A percentile compares a stretch with the other conserved stretches of the same genome.
Conservation (phyloP, 2,329 filamentous ascomycete species). For the Elsinoe arachidis region DNA sequence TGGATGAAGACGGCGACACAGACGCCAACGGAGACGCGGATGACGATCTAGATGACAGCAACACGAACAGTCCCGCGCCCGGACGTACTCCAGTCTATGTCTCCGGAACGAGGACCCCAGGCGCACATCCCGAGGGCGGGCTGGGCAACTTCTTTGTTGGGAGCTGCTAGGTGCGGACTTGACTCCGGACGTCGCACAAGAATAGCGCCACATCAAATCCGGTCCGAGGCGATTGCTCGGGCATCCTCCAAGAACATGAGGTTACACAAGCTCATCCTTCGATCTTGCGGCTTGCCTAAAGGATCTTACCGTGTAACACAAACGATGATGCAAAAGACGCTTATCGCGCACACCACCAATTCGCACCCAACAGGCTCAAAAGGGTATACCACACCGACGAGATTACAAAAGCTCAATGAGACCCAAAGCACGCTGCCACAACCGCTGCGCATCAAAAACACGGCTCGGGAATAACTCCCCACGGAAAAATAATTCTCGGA, state of each 20-base stretch:
- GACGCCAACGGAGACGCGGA: slow-evolving; percentile 18
- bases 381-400: not conserved
- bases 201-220: not conserved
- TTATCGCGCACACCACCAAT: not conserved
- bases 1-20: slow-evolving; percentile 15
- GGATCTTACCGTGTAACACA: too few relatives aligned
- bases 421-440: not conserved
- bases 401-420: not conserved
- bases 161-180: slow-evolving; percentile 14
- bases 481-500: too few relatives aligned
- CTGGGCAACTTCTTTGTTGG: slow-evolving; percentile 17
- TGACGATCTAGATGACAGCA: slow-evolving; percentile 14
- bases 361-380: not conserved
- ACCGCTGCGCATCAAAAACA: not conserved
- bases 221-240: not conserved
- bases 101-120: slow-evolving; percentile 16
- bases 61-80: slow-evolving; percentile 12
- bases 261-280: too few relatives aligned
- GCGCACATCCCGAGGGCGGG: slow-evolving; percentile 15
- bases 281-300: too few relatives aligned
- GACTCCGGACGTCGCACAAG: not conserved
- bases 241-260: not conserved
- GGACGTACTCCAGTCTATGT: slow-evolving; percentile 13
- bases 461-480: not conserved
- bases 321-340: too few relatives aligned